These are phyloP conservation scores for Acanthamoeba comandoni DNA, from an alignment of 208 protist species.

Conservation along the genomic window DNA sequence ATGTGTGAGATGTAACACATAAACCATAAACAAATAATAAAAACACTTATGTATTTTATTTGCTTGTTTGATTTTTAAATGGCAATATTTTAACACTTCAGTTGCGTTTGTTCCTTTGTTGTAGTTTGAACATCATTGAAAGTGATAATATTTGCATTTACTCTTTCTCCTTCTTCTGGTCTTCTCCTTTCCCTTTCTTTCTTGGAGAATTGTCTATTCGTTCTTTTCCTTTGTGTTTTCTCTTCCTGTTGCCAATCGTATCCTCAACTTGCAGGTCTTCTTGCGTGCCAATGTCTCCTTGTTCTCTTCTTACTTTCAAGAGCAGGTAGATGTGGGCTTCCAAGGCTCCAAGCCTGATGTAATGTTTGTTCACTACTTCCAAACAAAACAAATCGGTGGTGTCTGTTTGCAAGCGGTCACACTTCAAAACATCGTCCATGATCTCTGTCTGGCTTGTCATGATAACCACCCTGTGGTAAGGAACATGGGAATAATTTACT, in stretches of 20 bases:
- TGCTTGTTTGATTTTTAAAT: too few relatives aligned
- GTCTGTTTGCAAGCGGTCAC: neutral
- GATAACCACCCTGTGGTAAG: conserved; percentile 18
- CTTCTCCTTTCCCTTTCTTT: conserved; percentile 4
- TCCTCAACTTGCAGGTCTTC: neutral
- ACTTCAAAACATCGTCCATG: neutral
- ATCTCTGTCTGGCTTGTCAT: conserved; percentile 23
- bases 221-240: neutral
- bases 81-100: too few relatives aligned
- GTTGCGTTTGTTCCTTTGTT: too few relatives aligned
- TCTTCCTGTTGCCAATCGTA: neutral
- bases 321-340: conserved; percentile 30
- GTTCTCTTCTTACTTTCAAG: conserved; percentile 13
- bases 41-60: too few relatives aligned
- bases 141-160: neutral
- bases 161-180: neutral
- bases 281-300: neutral
- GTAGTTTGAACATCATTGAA: too few relatives aligned
- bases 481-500: too few relatives aligned
- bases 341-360: conserved; percentile 51
- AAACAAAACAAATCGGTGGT: neutral
- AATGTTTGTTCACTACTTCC: conserved; percentile 10
- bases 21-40: too few relatives aligned
- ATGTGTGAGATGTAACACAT: too few relatives aligned
- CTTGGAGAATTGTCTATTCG: neutral